These are phyloP conservation scores for Globisporangium parvum DNA, from an alignment of 352 stramenopile species.

Conservation along the genomic window DNA sequence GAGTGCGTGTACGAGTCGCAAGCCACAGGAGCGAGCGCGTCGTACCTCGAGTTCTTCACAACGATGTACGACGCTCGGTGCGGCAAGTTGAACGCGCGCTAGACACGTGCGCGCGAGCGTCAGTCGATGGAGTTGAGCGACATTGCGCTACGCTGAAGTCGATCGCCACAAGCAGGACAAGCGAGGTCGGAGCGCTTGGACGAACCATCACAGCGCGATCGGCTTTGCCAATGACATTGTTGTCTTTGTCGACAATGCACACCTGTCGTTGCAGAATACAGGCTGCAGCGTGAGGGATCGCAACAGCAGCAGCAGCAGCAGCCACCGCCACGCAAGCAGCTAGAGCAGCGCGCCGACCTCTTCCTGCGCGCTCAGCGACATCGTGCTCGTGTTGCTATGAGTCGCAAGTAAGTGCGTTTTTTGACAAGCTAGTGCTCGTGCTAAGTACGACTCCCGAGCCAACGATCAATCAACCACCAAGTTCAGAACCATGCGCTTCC, in stretches of 20 bases:
- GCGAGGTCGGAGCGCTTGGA: neutral
- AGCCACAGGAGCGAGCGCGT: too few relatives aligned
- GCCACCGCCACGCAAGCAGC: too few relatives aligned
- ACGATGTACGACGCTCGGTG: conserved; percentile 86
- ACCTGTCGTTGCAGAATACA: conserved; percentile 30
- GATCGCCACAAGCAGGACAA: neutral
- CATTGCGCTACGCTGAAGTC: neutral
- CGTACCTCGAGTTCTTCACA: conserved; percentile 68
- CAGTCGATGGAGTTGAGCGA: neutral
- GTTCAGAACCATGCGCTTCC: conserved; percentile 3
- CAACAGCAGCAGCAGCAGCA: too few relatives aligned
- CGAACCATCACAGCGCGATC: conserved; percentile 76
- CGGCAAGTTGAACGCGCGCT: conserved; percentile 74
- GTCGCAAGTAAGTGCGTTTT: neutral
- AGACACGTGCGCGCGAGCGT: neutral
- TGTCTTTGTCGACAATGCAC: conserved; percentile 78
- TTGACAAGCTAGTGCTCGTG: too few relatives aligned
- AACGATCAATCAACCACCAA: neutral
- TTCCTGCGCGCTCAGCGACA: conserved; percentile 52
- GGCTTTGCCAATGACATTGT: conserved; percentile 78
- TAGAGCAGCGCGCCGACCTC: conserved; percentile 16
- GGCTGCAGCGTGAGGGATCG: conserved; percentile 1
- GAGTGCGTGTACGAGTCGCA: neutral
- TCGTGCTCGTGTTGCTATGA: conserved; percentile 3
- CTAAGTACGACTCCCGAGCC: too few relatives aligned